Base-by-base conservation (phyloP, 495 filamentous ascomycete species). In the Annulohypoxylon nitens region DNA sequence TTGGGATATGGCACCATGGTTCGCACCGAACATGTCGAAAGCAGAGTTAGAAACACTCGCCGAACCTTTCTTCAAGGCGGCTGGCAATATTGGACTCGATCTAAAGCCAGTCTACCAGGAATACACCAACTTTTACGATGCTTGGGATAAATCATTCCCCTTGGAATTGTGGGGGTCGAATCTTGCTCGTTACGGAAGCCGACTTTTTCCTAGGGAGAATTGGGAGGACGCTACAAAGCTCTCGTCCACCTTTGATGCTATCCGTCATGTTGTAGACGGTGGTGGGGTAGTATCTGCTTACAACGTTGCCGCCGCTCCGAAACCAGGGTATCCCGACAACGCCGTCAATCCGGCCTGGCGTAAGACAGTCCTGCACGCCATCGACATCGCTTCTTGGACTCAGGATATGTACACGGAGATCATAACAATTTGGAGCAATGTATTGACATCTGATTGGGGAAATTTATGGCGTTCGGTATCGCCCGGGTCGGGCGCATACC, bases 381-480 rank as follows among this genome's bases (percentile, higher is more conserved):
- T 88, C 64, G 81, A 85, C 34, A 81, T 81, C 1, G 74, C 81
- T 0, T 66, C 78, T 5, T 86, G 83, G 82, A 70, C 77, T 6
- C 71, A 76, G 41, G 76, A 79, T 16, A 76, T 82, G 41, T 80
- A 82, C 23, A 78, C 82, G 0, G 78, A 78, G 20, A 71, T 79
- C 14, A 83, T 83, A 26, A 69, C 82, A 43, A 76, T 74, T 9
- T 78, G 82, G 61, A 83, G 81, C 65, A 66, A 81, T 25, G 83
- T 84, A 62, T 79, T 89, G 30, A 88, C 87, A 3, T 80, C 84
- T 50, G 83, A 83, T 39, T 88, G 88, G 78, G 83, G 86, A 36
- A 70, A 72, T 70, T 7, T 71, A 50, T 79, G 80, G 83, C 65
- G 80, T 30, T 78, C 71, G 9, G 79, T 85, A 14, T 80, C 81